Conservation (phyloP, 177 flowering plant species). For the Vitis hybrid region DNA sequence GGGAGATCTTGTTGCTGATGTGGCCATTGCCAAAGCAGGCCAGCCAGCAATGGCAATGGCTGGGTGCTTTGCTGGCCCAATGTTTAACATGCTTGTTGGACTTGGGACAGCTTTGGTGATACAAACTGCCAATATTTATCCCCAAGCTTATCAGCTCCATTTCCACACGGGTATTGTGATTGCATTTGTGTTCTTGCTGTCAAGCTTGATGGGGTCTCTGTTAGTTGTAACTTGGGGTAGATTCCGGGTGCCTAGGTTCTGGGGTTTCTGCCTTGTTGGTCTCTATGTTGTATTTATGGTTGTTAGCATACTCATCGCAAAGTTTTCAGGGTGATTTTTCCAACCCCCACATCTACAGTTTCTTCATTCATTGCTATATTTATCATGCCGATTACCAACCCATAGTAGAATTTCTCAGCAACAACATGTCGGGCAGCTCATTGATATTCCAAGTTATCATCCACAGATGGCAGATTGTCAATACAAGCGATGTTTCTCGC, state of each 20-base stretch:
- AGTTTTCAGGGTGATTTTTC: slow-evolving; percentile 47
- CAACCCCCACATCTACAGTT: too few relatives aligned
- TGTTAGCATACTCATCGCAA: slow-evolving; percentile 68
- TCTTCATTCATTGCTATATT: too few relatives aligned
- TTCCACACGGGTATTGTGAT: slow-evolving; percentile 82
- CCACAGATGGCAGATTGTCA: too few relatives aligned
- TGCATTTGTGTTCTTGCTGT: slow-evolving; percentile 83
- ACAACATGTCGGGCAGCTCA: too few relatives aligned
- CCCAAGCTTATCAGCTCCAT: slow-evolving; percentile 69
- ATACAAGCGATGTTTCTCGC: too few relatives aligned
- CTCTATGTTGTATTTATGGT: slow-evolving; percentile 64
- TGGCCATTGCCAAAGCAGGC: slow-evolving; percentile 95
- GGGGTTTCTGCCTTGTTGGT: slow-evolving; percentile 97
- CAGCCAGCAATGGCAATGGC: slow-evolving; percentile 99
- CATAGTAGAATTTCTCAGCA: too few relatives aligned
- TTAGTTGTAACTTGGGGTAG: slow-evolving; percentile 78
- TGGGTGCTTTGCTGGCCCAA: slow-evolving; percentile 97
- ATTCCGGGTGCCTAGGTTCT: slow-evolving; percentile 87
- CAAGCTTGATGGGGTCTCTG: slow-evolving; percentile 93
- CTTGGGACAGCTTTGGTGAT: slow-evolving; percentile 85
- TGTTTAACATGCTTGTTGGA: slow-evolving; percentile 99
- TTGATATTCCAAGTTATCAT: too few relatives aligned
- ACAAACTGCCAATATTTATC: slow-evolving; percentile 69
- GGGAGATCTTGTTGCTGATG: slow-evolving; percentile 99
- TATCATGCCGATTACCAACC: too few relatives aligned